Percentiles rank a stretch among this genome's conserved stretches.
Conservation (phyloP, 306 rosid genomes). For the Morella rubra region DNA sequence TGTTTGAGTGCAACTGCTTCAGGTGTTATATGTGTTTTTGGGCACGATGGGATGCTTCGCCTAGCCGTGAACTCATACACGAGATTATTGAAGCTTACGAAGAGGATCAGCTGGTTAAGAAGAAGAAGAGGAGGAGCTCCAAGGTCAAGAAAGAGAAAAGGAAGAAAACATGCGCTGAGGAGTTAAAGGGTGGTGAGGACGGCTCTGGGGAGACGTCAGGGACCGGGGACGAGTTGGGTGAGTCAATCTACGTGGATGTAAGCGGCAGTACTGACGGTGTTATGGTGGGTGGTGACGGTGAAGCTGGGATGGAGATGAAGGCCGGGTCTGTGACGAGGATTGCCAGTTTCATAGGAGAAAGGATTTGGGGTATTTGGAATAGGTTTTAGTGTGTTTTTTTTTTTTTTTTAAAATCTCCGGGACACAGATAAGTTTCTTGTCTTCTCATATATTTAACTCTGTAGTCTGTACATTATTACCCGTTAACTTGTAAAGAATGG, state of each 20-base stretch:
- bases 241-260: constrained; percentile 7
- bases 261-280: neutral
- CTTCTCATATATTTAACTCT: neutral
- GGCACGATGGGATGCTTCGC: constrained; percentile 48
- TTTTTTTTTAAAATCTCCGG: constrained; percentile 4
- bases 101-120: constrained; percentile 24
- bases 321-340: constrained; percentile 26
- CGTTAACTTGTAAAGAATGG: neutral
- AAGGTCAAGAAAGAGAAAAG: constrained; percentile 27
- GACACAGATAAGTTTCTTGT: neutral
- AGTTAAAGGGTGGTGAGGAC: neutral
- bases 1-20: constrained; percentile 34
- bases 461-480: neutral
- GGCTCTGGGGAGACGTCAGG: neutral
- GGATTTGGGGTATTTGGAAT: constrained; percentile 36
- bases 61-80: constrained; percentile 34
- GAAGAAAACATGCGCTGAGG: neutral
- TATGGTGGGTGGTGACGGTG: constrained; percentile 6
- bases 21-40: constrained; percentile 37
- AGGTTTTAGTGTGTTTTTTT: neutral
- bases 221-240: neutral
- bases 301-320: constrained; percentile 22
- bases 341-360: constrained; percentile 31
- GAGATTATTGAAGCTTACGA: constrained; percentile 45
- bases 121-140: constrained; percentile 15